A percentile compares a stretch with the other conserved stretches of the same genome.
phyloP scores from a whole-genome alignment of 2,329 filamentous ascomycete species.

The Eutypella sp. region DNA sequence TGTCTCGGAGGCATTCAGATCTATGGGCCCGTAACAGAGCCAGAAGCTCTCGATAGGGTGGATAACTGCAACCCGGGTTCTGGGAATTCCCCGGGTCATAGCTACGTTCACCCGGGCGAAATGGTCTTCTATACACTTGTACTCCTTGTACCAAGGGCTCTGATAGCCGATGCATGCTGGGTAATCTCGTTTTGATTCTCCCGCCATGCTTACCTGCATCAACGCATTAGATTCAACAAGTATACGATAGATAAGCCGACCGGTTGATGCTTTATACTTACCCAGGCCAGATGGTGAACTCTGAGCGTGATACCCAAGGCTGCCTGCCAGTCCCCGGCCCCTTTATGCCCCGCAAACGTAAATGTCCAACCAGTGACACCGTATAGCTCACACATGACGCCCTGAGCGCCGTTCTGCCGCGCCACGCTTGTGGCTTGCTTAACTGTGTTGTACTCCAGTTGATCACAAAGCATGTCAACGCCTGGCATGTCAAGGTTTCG shows the following conservation, averaged over 20 bases:
- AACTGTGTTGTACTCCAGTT: not conserved
- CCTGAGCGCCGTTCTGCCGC: not conserved
- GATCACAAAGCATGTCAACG: not conserved
- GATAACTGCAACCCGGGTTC: not conserved
- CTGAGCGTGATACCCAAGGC: not conserved
- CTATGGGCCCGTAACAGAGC: not conserved
- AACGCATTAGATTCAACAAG: not conserved
- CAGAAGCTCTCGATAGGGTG: not conserved
- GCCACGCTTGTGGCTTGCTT: not conserved
- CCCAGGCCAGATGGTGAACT: not conserved
- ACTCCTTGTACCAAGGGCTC: not conserved
- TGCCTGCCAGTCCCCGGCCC: not conserved
- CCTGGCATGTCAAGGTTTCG: not conserved
- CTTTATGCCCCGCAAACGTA: not conserved
- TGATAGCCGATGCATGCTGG: not conserved
- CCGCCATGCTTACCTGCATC: not conserved
- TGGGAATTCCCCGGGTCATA: not conserved
- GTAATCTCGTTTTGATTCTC: not conserved
- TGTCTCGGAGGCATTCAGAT: not conserved
- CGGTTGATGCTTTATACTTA: not conserved
- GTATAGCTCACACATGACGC: not conserved
- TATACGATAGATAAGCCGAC: not conserved
- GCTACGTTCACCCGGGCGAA: not conserved
- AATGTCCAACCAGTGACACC: not conserved
- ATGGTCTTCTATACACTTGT: not conserved